Evolutionary conservation across 441 rosid species (phyloP).

Genomic region (Eutrema salsugineum): DNA sequence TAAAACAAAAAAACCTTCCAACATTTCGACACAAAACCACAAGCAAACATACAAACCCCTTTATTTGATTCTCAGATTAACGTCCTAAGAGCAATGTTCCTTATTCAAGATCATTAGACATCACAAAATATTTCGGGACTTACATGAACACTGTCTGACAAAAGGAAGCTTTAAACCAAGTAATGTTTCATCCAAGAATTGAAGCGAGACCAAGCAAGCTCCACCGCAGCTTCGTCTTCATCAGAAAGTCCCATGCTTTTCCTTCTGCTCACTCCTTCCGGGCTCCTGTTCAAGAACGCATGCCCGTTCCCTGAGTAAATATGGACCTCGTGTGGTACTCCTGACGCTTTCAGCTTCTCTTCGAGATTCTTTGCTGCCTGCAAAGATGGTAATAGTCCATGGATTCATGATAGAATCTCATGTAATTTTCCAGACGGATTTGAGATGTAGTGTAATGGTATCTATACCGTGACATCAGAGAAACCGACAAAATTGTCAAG

Average conservation of each 20-base stretch:
- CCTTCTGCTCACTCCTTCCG: slow-evolving; percentile 76
- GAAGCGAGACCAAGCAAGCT: slow-evolving; percentile 92
- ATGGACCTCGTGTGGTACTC: slow-evolving; percentile 74
- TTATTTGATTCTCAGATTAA: not conserved
- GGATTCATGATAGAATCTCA: not conserved
- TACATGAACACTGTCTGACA: not conserved
- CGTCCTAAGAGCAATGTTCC: not conserved
- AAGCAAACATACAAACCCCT: not conserved
- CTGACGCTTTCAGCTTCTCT: slow-evolving; percentile 80
- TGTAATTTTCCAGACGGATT: not conserved
- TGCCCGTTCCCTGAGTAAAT: slow-evolving; percentile 71
- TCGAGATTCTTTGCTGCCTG: slow-evolving; percentile 90
- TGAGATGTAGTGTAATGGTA: not conserved
- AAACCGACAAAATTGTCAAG: slow-evolving; percentile 82
- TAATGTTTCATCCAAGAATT: slow-evolving; percentile 78
- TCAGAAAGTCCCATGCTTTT: slow-evolving; percentile 81
- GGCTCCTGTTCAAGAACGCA: slow-evolving; percentile 80
- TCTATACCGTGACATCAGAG: slow-evolving; percentile 70
- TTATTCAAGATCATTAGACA: not conserved
- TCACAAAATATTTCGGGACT: not conserved
- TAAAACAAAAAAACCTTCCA: not conserved
- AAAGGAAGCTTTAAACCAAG: slow-evolving; percentile 25
- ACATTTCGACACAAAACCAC: not conserved
- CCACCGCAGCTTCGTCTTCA: slow-evolving; percentile 76
- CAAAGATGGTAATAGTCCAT: slow-evolving; percentile 13